These are phyloP conservation scores for Cudoniella acicularis DNA, from an alignment of 495 filamentous ascomycete species.

Conservation along the genomic window DNA sequence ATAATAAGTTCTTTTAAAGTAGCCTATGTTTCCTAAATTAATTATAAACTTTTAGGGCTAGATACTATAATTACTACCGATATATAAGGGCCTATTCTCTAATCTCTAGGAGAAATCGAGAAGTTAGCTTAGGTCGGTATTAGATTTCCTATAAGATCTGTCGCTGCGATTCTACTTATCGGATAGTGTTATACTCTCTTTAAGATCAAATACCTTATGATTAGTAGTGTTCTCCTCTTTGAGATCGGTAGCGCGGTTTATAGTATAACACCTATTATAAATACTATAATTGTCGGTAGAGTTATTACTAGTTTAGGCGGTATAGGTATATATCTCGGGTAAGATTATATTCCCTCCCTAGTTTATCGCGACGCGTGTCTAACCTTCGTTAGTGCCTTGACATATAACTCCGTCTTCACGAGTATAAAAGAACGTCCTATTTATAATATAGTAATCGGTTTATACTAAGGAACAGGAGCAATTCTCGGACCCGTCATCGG, in stretches of 20 bases:
- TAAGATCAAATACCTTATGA: constrained; percentile 48
- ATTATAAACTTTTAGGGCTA: too few species aligned
- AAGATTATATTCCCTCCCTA: constrained; percentile 31
- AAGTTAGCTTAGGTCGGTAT: constrained; percentile 54
- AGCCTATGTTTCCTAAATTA: too few species aligned
- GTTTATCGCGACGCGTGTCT: constrained; percentile 19
- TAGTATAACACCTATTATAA: constrained; percentile 47
- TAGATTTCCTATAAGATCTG: constrained; percentile 46
- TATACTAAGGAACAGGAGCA: constrained; percentile 45
- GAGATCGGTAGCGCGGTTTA: constrained; percentile 49
- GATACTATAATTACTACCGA: constrained; percentile 60
- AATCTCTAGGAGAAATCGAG: constrained; percentile 42
- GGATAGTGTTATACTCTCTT: too few species aligned
- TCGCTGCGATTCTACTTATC: constrained; percentile 45
- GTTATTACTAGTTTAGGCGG: constrained; percentile 39
- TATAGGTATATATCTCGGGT: constrained; percentile 47
- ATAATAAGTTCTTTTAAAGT: too few species aligned
- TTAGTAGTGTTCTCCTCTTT: constrained; percentile 46
- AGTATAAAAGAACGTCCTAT: constrained; percentile 35
- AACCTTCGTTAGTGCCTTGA: too few species aligned
- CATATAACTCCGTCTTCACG: constrained; percentile 29
- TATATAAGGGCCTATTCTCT: constrained; percentile 48
- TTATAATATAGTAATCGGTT: constrained; percentile 38
- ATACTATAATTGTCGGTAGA: constrained; percentile 48
- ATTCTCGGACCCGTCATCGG: constrained; percentile 42